A percentile compares a stretch with the other conserved stretches of the same genome.
Evolutionary conservation across 306 rosid species (phyloP).

Genomic region (Sindora glabra): DNA sequence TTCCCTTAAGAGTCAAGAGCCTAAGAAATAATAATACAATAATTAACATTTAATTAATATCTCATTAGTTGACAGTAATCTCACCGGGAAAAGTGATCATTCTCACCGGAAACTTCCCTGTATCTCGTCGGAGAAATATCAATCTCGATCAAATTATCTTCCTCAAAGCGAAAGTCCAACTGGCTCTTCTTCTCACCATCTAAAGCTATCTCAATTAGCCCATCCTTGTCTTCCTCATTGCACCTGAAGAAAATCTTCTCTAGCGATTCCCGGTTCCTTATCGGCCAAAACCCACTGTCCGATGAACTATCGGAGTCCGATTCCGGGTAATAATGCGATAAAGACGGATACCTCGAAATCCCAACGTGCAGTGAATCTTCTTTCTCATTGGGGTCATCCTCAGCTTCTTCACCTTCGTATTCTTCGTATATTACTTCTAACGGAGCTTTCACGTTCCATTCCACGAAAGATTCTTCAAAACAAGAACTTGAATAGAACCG

Average conservation of each 20-base stretch:
- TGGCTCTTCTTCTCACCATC: constrained; percentile 23
- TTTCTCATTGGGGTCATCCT: constrained; percentile 13
- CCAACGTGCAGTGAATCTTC: constrained; percentile 4
- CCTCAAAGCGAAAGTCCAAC: constrained; percentile 25
- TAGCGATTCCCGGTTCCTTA: constrained; percentile 37
- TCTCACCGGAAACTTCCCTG: constrained; percentile 25
- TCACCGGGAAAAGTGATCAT: constrained; percentile 20
- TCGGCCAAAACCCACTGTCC: constrained; percentile 26
- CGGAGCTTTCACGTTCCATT: constrained; percentile 75
- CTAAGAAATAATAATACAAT: too few species aligned
- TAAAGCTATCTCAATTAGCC: constrained; percentile 71
- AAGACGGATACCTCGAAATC: constrained; percentile 29
- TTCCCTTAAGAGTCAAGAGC: too few species aligned
- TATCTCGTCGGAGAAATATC: constrained; percentile 40
- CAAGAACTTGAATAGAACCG: constrained; percentile 18
- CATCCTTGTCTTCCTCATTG: constrained; percentile 66
- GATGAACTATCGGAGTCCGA: constrained; percentile 70
- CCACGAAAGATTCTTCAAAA: constrained; percentile 36
- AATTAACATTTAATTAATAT: constrained; percentile 4
- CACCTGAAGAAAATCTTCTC: constrained; percentile 33
- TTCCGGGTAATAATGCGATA: constrained; percentile 60
- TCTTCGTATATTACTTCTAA: constrained; percentile 80
- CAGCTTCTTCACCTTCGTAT: constrained; percentile 41
- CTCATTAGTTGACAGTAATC: constrained; percentile 26
- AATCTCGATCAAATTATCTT: constrained; percentile 48